Base-by-base conservation (phyloP, 1,284 basidiomycete genomes). In the Trichosporon sp. region DNA sequence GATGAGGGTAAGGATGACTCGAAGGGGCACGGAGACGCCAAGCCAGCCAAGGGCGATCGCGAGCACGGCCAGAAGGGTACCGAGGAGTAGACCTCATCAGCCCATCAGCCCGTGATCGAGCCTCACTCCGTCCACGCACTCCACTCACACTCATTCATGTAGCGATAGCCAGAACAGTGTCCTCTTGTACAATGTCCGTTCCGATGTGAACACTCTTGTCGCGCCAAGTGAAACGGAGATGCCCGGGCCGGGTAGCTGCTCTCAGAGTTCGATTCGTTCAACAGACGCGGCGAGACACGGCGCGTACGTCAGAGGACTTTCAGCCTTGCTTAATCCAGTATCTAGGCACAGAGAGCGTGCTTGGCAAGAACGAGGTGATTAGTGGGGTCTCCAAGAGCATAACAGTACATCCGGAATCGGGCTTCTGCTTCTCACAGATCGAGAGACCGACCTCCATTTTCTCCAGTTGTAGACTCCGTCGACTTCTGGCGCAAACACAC, bases 151-250 rank as follows among this genome's bases (percentile, higher is more conserved):
- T 35, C 3, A 11, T 40, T 7, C 38, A 4, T 40, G 38, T 40
- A 40, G 5, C 38, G 5, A 40, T 40, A 40, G 37, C 37, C 37
- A 12, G 38, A 40, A 40, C 38, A 40, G 5, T 40, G 38, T 11
- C 12, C 12, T 12, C 38, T 40, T 40, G 38, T 40, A 5, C 38
- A 40, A 11, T 40, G 2, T 46, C 43, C 43, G 16, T n/a, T 46
- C n/a, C 16, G 16, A 46, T 46, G 43, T 46, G 43, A 46, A 46
- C 43, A 7, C 0, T 46, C 1, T 12, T 12, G 43, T 46, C 16
- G 43, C 43, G 43, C 43, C 43, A 46, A 46, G 43, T 46, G 43
- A 46, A 46, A 46, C 43, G 43, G 43, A n/a, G 43, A 46, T 46
- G 43, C 43, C 43, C 43, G 43, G 43, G 43, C 43, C 43, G 43